Evolutionary conservation across 2,329 filamentous ascomycete species (phyloP).

Genomic region (Xylaria sp.): DNA sequence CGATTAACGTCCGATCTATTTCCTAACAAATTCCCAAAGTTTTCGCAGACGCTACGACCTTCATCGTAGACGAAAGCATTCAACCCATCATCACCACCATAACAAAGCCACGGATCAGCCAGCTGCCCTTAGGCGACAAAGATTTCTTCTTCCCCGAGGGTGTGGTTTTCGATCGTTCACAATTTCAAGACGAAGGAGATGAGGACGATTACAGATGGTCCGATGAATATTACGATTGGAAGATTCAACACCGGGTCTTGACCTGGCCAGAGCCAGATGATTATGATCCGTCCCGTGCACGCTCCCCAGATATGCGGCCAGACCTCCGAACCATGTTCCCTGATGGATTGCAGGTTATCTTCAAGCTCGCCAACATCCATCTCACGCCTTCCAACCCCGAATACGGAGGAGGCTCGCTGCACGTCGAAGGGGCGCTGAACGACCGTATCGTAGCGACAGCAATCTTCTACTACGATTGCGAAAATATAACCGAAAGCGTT

Average conservation of each 20-base stretch:
- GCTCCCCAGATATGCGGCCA: conserved; percentile 29
- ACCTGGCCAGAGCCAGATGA: conserved; percentile 40
- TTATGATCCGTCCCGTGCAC: conserved; percentile 29
- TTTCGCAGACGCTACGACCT: too few relatives aligned
- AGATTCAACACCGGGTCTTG: conserved; percentile 34
- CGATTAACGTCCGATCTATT: too few relatives aligned
- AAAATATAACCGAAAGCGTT: conserved; percentile 66
- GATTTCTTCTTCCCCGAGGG: conserved; percentile 32
- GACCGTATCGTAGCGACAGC: conserved; percentile 73
- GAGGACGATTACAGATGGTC: conserved; percentile 33
- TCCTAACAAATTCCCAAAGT: too few relatives aligned
- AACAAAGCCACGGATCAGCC: conserved; percentile 34
- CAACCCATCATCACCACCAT: not conserved
- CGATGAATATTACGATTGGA: conserved; percentile 36
- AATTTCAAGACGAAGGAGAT: conserved; percentile 29
- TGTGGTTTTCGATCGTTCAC: conserved; percentile 38
- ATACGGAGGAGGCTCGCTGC: conserved; percentile 66
- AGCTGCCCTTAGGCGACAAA: conserved; percentile 23
- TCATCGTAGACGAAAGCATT: not conserved
- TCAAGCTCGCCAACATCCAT: conserved; percentile 71
- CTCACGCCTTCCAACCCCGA: conserved; percentile 67
- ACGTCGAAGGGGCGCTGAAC: conserved; percentile 67
- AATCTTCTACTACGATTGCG: conserved; percentile 69
- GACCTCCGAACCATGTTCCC: conserved; percentile 48
- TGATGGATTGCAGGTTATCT: conserved; percentile 66